Evolutionary conservation across 805 yeast species (phyloP), one percentile per base, ranked within the genome.

Genomic region (Pichia nanzhaoensis): DNA sequence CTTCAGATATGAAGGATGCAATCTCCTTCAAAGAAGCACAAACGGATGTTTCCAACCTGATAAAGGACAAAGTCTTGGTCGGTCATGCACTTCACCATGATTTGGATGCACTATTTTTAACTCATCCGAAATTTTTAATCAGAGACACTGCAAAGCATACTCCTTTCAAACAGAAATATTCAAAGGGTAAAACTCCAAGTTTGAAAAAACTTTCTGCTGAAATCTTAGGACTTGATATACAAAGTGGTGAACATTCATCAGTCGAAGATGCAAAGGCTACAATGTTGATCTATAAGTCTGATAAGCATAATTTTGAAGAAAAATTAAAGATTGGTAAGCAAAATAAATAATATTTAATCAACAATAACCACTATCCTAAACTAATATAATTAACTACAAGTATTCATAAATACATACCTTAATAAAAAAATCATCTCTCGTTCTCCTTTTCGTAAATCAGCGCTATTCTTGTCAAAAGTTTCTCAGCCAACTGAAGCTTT

Each of bases 251-350:
- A 49, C 96, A 90, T 66, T 83, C 93, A 3, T 86, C 96, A 0
- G 86, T 89, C 1, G 95, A 87, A 58, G 97, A 89, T 66, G 95
- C 96, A 0, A 77, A 77, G 56, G 90, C 90, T 1, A 80, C 96
- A 0, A 90, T 89, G 95, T 60, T 81, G 48, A 63, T 89, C n/a
- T 89, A 79, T 57, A 73, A 84, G 49, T 57, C 74, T 42, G 74
- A 77, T 50, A 81, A 77, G 57, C 69, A 66, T 43, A 86, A 77
- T 43, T 81, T 85, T 56, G 93, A 82, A 52, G 65, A 64, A 37
- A 39, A 34, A 24, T 14, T 27, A 13, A 42, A 24, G 10, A 24
- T 7, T 24, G 10, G 9, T 24, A 24, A 10, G 10, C 28, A 24
- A n/a, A n/a, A n/a, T n/a, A n/a, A n/a, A n/a, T n/a, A n/a, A n/a